Base-by-base conservation (phyloP, 805 yeast species). In the Yamadazyma phyllophila region DNA sequence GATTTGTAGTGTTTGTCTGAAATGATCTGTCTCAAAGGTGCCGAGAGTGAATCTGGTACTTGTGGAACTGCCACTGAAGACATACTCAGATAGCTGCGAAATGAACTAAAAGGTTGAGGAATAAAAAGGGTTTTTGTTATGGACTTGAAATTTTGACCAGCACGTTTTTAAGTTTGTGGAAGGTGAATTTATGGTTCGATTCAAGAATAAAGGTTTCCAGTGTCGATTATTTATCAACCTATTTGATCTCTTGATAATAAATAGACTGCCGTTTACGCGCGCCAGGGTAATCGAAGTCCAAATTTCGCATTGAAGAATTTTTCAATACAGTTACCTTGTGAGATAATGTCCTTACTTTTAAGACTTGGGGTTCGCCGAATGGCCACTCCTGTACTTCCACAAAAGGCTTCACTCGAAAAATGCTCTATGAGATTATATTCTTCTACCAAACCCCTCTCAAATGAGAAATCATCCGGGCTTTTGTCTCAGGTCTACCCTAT, bases 401-500 rank as follows among this genome's bases (percentile, higher is more conserved):
- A 20, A 7, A 39, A 26, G 15, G 42, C 42, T n/a, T 16, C 2
- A 12, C 26, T 31, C 13, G 26, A 13, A 13, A 26, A n/a, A n/a
- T 26, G 20, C 11, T 15, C 27, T 31, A n/a, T 44, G 32, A 46
- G 48, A 30, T 37, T 26, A 13, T 43, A 39, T 16, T 10, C 44
- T 15, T 17, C 39, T 4, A 20, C 40, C 37, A 26, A 36, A 14
- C 16, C 11, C 41, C 45, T 49, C 8, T 61, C 41, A 58, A 67
- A 13, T 12, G 15, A 9, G 8, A 15, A 16, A 17, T 4, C 9
- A 10, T 44, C 53, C 66, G 29, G 67, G 73, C 4, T 40, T 14
- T 16, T 43, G 31, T 13, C 46, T 9, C 69, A 68, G 52, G 54
- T 71, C 12, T 69, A 51, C 48, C 77, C 76, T 7, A 51, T 67